phyloP scores from a whole-genome alignment of 2,329 filamentous ascomycete species.

The Cladophialophora chaetospira region DNA sequence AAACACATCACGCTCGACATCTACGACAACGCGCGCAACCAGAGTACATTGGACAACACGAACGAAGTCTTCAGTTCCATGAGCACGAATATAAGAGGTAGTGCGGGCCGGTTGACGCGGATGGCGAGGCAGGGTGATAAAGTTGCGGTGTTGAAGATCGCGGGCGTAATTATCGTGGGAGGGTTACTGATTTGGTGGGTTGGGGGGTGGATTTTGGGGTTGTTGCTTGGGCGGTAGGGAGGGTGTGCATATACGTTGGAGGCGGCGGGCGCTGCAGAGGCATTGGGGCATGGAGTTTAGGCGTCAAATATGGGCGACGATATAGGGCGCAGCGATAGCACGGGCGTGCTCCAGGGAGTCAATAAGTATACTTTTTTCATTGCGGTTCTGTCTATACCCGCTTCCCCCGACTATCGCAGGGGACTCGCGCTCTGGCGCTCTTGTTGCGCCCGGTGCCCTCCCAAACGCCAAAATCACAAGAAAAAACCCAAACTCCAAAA shows the following conservation, averaged over 20 bases:
- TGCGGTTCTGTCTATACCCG: neutral
- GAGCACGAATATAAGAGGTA: slow-evolving; percentile 78
- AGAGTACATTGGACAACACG: slow-evolving; percentile 86
- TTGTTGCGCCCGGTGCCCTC: neutral
- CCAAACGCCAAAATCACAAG: neutral
- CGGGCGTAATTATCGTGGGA: slow-evolving; percentile 73
- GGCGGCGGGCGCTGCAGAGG: no score
- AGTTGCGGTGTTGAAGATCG: slow-evolving; percentile 84
- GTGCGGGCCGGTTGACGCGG: slow-evolving; percentile 75
- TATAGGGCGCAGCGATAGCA: no score
- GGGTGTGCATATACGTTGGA: neutral
- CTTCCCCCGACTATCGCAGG: neutral
- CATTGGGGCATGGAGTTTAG: no score
- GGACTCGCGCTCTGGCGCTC: slow-evolving; percentile 1
- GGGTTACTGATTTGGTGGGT: slow-evolving; percentile 78
- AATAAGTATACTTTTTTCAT: no score
- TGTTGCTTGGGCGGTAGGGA: slow-evolving; percentile 28
- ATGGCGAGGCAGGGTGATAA: slow-evolving; percentile 93
- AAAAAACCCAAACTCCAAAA: neutral
- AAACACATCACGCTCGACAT: slow-evolving; percentile 96
- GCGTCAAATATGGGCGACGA: no score
- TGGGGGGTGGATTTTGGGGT: slow-evolving; percentile 60
- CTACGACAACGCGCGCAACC: slow-evolving; percentile 89
- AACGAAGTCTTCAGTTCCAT: slow-evolving; percentile 91
- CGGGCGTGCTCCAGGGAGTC: no score